Evolutionary conservation across 1,284 basidiomycete species (phyloP), one percentile per base, ranked within the genome.

Genomic region (Ganoderma multipileum): DNA sequence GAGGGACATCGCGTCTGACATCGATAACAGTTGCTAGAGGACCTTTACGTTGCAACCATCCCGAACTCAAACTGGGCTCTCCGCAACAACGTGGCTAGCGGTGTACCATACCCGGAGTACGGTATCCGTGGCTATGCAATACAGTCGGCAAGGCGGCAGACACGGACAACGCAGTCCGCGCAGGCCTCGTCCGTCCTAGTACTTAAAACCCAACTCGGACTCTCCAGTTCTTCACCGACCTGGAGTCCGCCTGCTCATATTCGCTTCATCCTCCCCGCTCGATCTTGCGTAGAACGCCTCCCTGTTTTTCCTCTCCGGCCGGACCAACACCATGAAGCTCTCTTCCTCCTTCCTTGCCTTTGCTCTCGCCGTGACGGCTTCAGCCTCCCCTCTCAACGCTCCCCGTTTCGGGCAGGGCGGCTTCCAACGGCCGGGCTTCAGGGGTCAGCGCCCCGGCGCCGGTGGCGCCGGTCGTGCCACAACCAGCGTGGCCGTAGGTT

Each of bases 401-500:
- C 82, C 72, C 60, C 82, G 81, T 62, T n/a, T 44, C 28, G 50
- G 62, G 7, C 11, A 52, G 85, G 63, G 76, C 85, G 71, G 84
- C 84, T 70, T 86, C 87, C 52, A 30, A 16, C 2, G 50, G n/a
- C 23, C 50, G 2, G 50, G 50, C 26, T 26, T 30, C 12, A 28
- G 52, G 28, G 28, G 52, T 16, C 12, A 26, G n/a, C n/a, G 12
- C 16, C 26, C 26, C 14, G 52, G 52, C 12, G 52, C 82, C 87
- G 68, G 80, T 81, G 16, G 75, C 82, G 26, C 52, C 26, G 3
- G 28, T 30, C 18, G 28, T 18, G 52, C 52, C 28, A 33, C 28
- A 33, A 88, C 88, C 88, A 86, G 65, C 62, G 83, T 77, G 12
- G 5, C 28, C 5, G 61, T 36, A 26, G 26, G 67, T 38, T 50